phyloP scores from a whole-genome alignment of 1,284 basidiomycete species.

The Naganishia liquefaciens region DNA sequence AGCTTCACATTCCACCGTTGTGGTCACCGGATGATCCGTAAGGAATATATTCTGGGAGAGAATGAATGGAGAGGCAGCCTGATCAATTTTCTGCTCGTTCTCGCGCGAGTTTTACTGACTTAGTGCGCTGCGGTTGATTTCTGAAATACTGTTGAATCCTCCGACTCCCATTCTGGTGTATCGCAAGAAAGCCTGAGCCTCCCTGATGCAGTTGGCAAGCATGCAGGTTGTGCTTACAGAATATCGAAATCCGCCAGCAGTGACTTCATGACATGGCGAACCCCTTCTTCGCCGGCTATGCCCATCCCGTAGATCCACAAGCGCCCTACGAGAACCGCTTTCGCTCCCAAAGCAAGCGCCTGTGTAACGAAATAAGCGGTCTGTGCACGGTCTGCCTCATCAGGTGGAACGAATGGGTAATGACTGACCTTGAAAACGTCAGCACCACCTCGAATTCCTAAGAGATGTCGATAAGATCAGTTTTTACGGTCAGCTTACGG shows the following conservation, averaged over 20 bases:
- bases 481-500: background rate
- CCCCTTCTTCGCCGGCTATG: slow-evolving; percentile 65
- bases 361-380: slow-evolving; percentile 39
- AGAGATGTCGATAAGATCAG: background rate
- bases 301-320: slow-evolving; percentile 62
- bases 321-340: slow-evolving; percentile 47
- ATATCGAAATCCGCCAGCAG: slow-evolving; percentile 66
- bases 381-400: background rate
- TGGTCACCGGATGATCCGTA: slow-evolving; percentile 20
- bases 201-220: background rate
- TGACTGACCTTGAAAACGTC: slow-evolving; percentile 68
- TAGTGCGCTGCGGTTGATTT: slow-evolving; percentile 20
- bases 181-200: background rate
- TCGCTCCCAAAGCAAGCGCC: slow-evolving; percentile 56
- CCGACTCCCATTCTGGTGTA: slow-evolving; percentile 6
- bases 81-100: background rate
- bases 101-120: background rate
- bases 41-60: slow-evolving; percentile 10
- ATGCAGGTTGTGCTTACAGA: slow-evolving; percentile 36
- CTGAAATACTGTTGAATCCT: slow-evolving; percentile 22
- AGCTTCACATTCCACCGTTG: slow-evolving; percentile 1
- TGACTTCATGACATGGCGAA: slow-evolving; percentile 65
- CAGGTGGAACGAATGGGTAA: too few species aligned
- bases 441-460: slow-evolving; percentile 69
- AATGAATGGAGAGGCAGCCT: background rate